Percentiles rank a stretch among this genome's conserved stretches.
phyloP scores from a whole-genome alignment of 1,139 yeast species.

The Hansenula lynferdii region DNA sequence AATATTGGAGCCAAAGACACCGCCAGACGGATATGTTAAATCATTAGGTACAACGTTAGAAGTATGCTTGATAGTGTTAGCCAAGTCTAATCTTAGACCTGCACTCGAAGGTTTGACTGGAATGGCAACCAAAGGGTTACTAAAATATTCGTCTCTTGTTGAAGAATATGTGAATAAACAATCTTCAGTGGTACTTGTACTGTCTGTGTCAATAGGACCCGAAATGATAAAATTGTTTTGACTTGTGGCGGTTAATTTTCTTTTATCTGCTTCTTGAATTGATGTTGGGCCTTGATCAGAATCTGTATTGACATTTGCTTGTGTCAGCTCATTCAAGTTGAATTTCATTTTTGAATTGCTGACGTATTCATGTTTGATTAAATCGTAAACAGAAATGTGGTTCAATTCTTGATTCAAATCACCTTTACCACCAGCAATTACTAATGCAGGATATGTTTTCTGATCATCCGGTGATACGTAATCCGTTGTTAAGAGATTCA shows the following conservation, averaged over 20 bases:
- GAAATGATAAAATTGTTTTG: conserved; percentile 14
- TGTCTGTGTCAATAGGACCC: conserved; percentile 8
- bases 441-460: conserved; percentile 47
- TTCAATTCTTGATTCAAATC: conserved; percentile 34
- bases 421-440: conserved; percentile 60
- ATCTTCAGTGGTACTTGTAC: conserved; percentile 5
- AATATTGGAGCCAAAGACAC: conserved; percentile 58
- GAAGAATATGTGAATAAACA: conserved; percentile 13
- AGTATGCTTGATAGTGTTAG: conserved; percentile 9
- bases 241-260: conserved; percentile 11
- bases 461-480: conserved; percentile 38
- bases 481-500: conserved; percentile 42
- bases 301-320: conserved; percentile 2
- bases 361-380: conserved; percentile 43
- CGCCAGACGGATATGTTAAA: conserved; percentile 53
- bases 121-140: conserved; percentile 26
- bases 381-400: conserved; percentile 48
- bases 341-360: conserved; percentile 25
- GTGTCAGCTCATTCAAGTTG: conserved; percentile 22
- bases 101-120: conserved; percentile 26
- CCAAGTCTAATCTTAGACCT: conserved; percentile 24
- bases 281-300: conserved; percentile 11
- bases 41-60: conserved; percentile 26
- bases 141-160: conserved; percentile 3
- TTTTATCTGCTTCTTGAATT: conserved; percentile 5